Evolutionary conservation across 2,329 filamentous ascomycete genomes (phyloP).

Genomic region (Arthrobotrys entomopaga): DNA sequence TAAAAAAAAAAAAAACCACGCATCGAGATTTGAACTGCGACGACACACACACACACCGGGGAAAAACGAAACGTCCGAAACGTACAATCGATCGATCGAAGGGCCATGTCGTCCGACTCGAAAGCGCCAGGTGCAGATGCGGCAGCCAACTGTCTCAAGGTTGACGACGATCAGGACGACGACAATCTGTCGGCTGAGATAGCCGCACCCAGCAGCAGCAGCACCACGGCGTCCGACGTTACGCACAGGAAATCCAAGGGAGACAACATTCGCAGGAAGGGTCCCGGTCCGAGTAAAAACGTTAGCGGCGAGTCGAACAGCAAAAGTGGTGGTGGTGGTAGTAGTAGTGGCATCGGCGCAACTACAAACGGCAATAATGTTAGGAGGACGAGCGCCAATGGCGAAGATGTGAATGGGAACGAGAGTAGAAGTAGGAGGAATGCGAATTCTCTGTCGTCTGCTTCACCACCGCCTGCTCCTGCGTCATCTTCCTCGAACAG

Average conservation of each 20-base stretch:
- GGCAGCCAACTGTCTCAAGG: slow-evolving; percentile 43
- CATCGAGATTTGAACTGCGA: slow-evolving; percentile 19
- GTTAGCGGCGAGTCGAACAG: slow-evolving; percentile 38
- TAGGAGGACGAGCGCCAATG: slow-evolving; percentile 36
- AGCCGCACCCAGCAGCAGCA: slow-evolving; percentile 8
- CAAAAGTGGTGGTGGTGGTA: slow-evolving; percentile 43
- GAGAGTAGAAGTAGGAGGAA: slow-evolving; percentile 59
- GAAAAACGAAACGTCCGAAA: background rate
- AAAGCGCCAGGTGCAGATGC: slow-evolving; percentile 23
- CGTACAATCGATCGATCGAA: background rate
- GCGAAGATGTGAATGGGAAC: slow-evolving; percentile 54
- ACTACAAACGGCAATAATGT: slow-evolving; percentile 47
- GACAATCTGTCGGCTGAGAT: slow-evolving; percentile 19
- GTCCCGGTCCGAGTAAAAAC: slow-evolving; percentile 35
- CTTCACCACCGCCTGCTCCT: slow-evolving; percentile 59
- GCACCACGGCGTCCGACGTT: slow-evolving; percentile 49
- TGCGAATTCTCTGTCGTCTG: slow-evolving; percentile 54
- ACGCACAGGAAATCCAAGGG: slow-evolving; percentile 49
- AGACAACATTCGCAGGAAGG: slow-evolving; percentile 52
- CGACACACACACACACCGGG: background rate
- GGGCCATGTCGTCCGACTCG: slow-evolving; percentile 51
- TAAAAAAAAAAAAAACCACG: background rate
- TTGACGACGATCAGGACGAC: slow-evolving; percentile 46
- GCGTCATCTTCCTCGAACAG: slow-evolving; percentile 69
- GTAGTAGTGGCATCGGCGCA: slow-evolving; percentile 36